Base-by-base conservation (phyloP, 768 basidiomycete species). In the Neoboletus magnificus region DNA sequence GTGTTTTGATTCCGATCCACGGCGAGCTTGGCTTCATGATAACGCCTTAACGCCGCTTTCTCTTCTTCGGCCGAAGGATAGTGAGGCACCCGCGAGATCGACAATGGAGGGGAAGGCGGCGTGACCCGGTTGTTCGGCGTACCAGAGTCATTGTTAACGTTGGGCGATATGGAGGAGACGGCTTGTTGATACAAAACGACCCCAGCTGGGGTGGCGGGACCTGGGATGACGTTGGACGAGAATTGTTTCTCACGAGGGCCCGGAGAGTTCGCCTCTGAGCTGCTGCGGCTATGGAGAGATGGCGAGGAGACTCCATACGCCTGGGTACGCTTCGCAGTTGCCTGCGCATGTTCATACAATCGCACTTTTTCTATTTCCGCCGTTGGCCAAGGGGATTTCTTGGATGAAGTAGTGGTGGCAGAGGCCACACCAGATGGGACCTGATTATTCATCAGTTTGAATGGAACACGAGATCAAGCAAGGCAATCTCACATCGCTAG, bases 361-460 rank as follows among this genome's bases (percentile, higher is more conserved):
- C 79, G 76, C 1, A 79, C 70, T 62, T 93, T 92, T 66, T 93
- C 91, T 52, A 84, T 81, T 69, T 91, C 90, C 0, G 91, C 88
- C 1, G 85, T 79, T 8, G 75, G 75, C 87, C 87, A 91, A 20
- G 64, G 3, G 0, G 55, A 45, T 23, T 59, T 62, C 55, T 68
- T 68, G 49, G 58, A 47, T 13, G 60, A 41, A 16, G 54, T 6
- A 13, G 49, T 27, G 3, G 56, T n/a, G 11, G 50, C 5, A 33
- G 64, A 48, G 5, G 43, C n/a, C 4, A 12, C 22, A 42, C 16
- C 23, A 8, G 62, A 43, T 15, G 53, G 23, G 37, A 43, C 20
- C 60, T 69, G 25, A 44, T 45, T 23, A 33, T 50, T 16, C 23
- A 32, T 70, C 42, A 60, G 55, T 32, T 32, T n/a, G 20, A 20